These are phyloP conservation scores for Pseudomassariella vexata DNA, from an alignment of 2,329 filamentous ascomycete species.

Conservation along the genomic window DNA sequence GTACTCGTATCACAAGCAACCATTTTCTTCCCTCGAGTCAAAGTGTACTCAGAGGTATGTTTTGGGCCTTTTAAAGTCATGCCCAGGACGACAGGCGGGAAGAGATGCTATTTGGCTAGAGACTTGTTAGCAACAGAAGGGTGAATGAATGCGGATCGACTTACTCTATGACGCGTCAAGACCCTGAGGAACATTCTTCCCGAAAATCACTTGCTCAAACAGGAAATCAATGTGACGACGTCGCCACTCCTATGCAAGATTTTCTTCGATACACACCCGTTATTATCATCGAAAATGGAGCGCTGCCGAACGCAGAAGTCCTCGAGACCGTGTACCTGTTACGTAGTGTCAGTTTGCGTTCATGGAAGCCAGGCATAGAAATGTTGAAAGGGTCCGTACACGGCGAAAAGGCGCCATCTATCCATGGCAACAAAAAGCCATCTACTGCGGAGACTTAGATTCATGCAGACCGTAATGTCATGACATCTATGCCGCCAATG, in stretches of 20 bases:
- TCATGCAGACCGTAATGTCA: conserved; percentile 1
- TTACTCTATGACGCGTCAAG: no score
- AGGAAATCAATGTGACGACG: conserved; percentile 10
- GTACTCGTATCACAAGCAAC: no score
- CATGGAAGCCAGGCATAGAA: no score
- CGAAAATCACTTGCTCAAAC: conserved; percentile 10
- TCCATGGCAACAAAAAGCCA: conserved; percentile 12
- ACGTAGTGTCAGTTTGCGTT: no score
- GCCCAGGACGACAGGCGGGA: conserved; percentile 23
- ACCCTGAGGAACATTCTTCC: conserved; percentile 9
- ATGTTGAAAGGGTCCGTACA: no score
- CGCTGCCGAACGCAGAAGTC: conserved; percentile 16
- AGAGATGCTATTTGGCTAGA: no score
- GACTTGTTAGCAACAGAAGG: no score
- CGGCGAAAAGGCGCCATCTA: conserved; percentile 13
- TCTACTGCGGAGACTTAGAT: conserved; percentile 4
- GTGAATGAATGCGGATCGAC: no score
- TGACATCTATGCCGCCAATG: conserved; percentile 12
- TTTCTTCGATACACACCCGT: conserved; percentile 15
- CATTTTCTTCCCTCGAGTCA: no score
- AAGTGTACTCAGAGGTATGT: background rate
- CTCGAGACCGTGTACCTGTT: conserved; percentile 17
- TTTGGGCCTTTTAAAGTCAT: conserved; percentile 25
- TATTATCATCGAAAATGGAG: conserved; percentile 13
- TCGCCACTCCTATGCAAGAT: conserved; percentile 10